Conservation (phyloP, 306 rosid genomes). For the Glycine tomentella region DNA sequence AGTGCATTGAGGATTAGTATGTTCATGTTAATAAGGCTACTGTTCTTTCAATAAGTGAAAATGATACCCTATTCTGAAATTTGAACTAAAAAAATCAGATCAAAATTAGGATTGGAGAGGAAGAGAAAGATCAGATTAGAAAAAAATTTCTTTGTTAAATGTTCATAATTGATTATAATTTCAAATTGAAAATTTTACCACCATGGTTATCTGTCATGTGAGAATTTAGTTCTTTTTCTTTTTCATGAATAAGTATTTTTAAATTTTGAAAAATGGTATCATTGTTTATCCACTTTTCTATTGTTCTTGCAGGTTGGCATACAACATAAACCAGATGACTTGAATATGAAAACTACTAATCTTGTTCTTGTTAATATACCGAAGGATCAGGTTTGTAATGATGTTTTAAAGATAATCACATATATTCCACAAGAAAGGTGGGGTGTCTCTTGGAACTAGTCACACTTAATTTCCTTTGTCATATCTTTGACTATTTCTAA, state of each 20-base stretch:
- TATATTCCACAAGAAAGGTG: not conserved
- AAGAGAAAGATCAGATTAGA: constrained; percentile 1
- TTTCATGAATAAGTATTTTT: constrained; percentile 4
- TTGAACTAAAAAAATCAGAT: not conserved
- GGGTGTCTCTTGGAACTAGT: constrained; percentile 8
- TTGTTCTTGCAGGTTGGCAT: constrained; percentile 78
- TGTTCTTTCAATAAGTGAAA: constrained; percentile 18
- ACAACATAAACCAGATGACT: constrained; percentile 64
- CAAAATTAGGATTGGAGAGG: not conserved
- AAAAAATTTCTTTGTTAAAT: constrained; percentile 1
- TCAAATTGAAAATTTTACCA: constrained; percentile 51
- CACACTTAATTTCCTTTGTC: not conserved
- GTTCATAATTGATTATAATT: constrained; percentile 38
- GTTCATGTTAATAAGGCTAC: constrained; percentile 1
- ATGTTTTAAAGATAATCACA: constrained; percentile 3
- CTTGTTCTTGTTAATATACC: constrained; percentile 65
- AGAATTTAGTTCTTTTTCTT: constrained; percentile 46
- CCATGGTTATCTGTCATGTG: constrained; percentile 9
- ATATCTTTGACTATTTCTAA: constrained; percentile 33
- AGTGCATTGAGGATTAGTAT: not conserved
- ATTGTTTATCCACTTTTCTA: constrained; percentile 39
- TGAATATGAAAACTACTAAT: constrained; percentile 67
- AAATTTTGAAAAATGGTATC: constrained; percentile 10
- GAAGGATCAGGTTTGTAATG: constrained; percentile 75
- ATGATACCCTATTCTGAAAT: constrained; percentile 7